Evolutionary conservation across 176 grass and related monocot species (phyloP).

Genomic region (Carex pumila): DNA sequence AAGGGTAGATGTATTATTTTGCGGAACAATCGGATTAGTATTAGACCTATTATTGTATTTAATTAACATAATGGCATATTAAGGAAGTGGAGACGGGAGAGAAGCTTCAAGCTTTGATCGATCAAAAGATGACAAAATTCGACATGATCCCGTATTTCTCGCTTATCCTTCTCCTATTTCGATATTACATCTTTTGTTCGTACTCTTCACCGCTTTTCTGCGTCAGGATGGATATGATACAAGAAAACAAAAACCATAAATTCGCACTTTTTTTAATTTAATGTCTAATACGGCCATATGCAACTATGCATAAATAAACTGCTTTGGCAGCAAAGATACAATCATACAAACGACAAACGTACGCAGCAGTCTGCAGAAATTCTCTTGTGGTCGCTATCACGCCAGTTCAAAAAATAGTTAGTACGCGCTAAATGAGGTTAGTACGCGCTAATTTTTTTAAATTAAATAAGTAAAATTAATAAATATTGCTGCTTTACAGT

Average conservation of each 20-base stretch:
- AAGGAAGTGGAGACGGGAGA: neutral
- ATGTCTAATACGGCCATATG: neutral
- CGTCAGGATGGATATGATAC: neutral
- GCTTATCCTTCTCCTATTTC: neutral
- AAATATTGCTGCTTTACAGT: neutral
- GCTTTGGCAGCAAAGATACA: neutral
- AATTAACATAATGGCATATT: neutral
- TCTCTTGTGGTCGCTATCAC: neutral
- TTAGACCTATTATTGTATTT: neutral
- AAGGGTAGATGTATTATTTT: neutral
- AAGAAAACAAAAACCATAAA: conserved; percentile 3
- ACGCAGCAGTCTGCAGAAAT: neutral
- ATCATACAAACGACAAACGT: neutral
- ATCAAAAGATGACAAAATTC: neutral
- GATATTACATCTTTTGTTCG: neutral
- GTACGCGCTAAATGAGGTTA: neutral
- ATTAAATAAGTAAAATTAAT: neutral
- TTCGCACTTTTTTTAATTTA: neutral
- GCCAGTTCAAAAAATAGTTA: neutral
- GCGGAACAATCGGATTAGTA: neutral
- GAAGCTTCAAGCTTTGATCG: neutral
- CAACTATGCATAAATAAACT: neutral
- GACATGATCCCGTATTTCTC: conserved; percentile 18
- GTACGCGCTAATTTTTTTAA: neutral
- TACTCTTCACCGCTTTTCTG: neutral